A percentile compares a stretch with the other conserved stretches of the same genome.
Conservation (phyloP, 305 asterid genomes). For the Solanum hybrid region DNA sequence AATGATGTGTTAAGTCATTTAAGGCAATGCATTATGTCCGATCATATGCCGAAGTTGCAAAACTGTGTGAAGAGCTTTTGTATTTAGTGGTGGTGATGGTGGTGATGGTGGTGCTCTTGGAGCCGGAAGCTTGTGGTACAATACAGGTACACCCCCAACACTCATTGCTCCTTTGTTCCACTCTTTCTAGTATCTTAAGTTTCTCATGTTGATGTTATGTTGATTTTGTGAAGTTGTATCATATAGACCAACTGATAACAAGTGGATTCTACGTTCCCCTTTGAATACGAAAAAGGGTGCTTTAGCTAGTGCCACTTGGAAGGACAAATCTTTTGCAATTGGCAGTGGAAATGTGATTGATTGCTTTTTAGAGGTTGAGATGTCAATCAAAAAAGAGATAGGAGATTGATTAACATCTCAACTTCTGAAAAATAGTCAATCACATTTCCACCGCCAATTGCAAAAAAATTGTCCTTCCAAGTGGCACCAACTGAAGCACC, state of each 20-base stretch:
- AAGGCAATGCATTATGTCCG: fast-evolving
- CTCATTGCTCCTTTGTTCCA: neutral
- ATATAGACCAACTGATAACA: neutral
- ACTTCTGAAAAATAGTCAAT: neutral
- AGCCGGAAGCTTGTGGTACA: neutral
- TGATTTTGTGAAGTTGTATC: neutral
- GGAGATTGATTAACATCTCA: neutral
- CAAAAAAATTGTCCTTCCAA: neutral
- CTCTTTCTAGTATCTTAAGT: neutral
- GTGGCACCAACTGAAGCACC: neutral
- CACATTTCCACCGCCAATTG: neutral
- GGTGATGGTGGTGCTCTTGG: neutral
- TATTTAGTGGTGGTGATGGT: neutral
- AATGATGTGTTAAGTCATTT: neutral
- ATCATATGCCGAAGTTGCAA: neutral
- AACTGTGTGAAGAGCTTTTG: neutral
- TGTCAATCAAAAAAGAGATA: too few relatives aligned
- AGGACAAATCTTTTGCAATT: neutral
- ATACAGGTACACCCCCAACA: neutral
- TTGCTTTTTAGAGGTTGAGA: neutral
- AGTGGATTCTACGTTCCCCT: neutral
- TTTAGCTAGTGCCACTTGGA: neutral
- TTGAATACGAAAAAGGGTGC: too few relatives aligned
- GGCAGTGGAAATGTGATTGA: neutral
- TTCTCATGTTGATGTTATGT: too few relatives aligned